Percentiles rank a stretch among this genome's conserved stretches.
These are phyloP conservation scores for Strobilomyces dryophilus DNA, from an alignment of 768 basidiomycete genomes.

Conservation along the genomic window DNA sequence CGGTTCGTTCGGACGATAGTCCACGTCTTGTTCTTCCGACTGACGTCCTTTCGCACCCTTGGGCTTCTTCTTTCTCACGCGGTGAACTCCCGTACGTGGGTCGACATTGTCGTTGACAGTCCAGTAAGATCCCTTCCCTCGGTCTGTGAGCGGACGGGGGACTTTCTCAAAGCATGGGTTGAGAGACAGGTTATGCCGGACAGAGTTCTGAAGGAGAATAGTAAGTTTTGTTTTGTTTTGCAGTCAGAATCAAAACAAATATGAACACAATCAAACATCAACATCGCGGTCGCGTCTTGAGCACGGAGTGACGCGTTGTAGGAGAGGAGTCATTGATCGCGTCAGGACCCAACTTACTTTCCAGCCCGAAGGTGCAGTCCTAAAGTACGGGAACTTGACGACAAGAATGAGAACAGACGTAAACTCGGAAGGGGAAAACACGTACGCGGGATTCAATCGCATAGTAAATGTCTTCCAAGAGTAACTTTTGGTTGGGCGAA, in stretches of 20 bases:
- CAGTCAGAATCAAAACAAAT: conserved; percentile 46
- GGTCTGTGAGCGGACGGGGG: conserved; percentile 85
- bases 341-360: conserved; percentile 53
- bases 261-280: conserved; percentile 58
- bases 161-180: conserved; percentile 93
- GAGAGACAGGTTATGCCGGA: conserved; percentile 85
- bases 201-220: conserved; percentile 65
- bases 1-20: conserved; percentile 55
- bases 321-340: background rate
- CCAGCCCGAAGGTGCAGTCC: conserved; percentile 86
- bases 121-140: conserved; percentile 91
- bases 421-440: conserved; percentile 12
- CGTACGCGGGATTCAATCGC: conserved; percentile 84
- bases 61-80: conserved; percentile 82
- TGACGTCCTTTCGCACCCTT: conserved; percentile 49
- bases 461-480: conserved; percentile 89
- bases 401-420: conserved; percentile 8
- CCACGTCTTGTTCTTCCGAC: conserved; percentile 59
- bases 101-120: conserved; percentile 89
- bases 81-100: conserved; percentile 84
- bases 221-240: conserved; percentile 30
- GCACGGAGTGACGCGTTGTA: conserved; percentile 6
- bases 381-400: conserved; percentile 80
- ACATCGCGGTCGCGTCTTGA: conserved; percentile 53
- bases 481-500: conserved; percentile 79